Base-by-base conservation (phyloP, 345 rosid species). In the Hibiscus trionum region DNA sequence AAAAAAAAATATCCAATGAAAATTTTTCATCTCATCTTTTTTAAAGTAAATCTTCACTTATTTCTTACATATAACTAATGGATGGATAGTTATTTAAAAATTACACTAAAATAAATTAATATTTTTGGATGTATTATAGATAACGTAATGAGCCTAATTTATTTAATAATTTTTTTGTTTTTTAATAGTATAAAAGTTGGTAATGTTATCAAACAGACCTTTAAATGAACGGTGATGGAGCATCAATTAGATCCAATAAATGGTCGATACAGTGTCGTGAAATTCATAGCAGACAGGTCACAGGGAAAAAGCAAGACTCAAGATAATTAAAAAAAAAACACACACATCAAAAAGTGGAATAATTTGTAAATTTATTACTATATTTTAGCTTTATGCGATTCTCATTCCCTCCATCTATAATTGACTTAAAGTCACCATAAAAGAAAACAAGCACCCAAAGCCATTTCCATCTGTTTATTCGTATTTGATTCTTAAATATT, bases 311-410 rank as follows among this genome's bases (percentile, higher is more conserved):
- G 35, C 4, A 31, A 31, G 35, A 31, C 35, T 31, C 35, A 4
- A 35, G 44, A 24, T 21, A 58, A 67, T 11, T 14, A 37, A 66
- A 61, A 72, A 37, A 35, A 17, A 9, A 70, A 56, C 37, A 27
- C 0, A 21, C 24, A 0, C n/a, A 46, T 2, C n/a, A 61, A 56
- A 66, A 72, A 75, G 57, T 27, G 29, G 24, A 39, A 12, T n/a
- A 39, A 26, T 14, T 42, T 19, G 8, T 33, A 5, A 31, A 10
- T 63, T 35, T 59, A 10, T 3, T 39, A n/a, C n/a, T n/a, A 39
- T 39, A 39, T 39, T 39, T 58, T 56, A 8, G 31, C 72, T 81
- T 77, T 64, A 74, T 16, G 12, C 76, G 75, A 79, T 76, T 55
- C 86, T 52, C 16, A 69, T 75, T 81, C 73, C 31, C 62, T 14